Percentiles rank a stretch among this genome's conserved stretches.
Evolutionary conservation across 2,329 filamentous ascomycete species (phyloP).

Genomic region (Epichloe sylvatica): DNA sequence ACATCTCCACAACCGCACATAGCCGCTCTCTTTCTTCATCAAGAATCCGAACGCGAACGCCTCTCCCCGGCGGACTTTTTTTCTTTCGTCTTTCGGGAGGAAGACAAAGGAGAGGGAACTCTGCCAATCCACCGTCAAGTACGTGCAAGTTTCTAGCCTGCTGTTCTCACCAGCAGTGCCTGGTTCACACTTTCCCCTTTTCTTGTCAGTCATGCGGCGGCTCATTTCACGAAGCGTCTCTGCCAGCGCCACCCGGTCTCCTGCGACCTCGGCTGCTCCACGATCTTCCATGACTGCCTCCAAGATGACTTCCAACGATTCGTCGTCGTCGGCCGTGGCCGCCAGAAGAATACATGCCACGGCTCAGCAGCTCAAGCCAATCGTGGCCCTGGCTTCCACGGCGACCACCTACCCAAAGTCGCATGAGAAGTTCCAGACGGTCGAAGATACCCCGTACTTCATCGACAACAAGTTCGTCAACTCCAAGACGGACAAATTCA

Average conservation of each 20-base stretch:
- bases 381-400: conserved; percentile 38
- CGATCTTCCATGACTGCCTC: conserved; percentile 15
- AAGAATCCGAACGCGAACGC: conserved; percentile 2
- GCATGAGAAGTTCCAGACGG: conserved; percentile 55
- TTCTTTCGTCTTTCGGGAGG: background rate
- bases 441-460: conserved; percentile 66
- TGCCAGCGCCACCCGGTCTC: conserved; percentile 21
- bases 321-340: conserved; percentile 22
- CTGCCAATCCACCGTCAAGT: background rate
- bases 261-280: conserved; percentile 13
- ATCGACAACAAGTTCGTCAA: conserved; percentile 64
- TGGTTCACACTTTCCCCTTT: background rate
- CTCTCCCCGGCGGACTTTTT: background rate
- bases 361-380: conserved; percentile 38
- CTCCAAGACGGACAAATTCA: conserved; percentile 56
- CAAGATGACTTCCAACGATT: conserved; percentile 23
- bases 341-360: conserved; percentile 44
- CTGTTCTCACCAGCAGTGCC: background rate
- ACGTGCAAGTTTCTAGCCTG: conserved; percentile 3
- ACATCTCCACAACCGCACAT: conserved; percentile 2
- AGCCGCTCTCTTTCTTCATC: background rate
- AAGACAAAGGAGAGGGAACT: background rate
- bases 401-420: conserved; percentile 51
- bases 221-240: conserved; percentile 27
- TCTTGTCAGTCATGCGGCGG: conserved; percentile 28